Percentiles rank a stretch among this genome's conserved stretches.
These are phyloP conservation scores for Paramarasmius palmivorus DNA, from an alignment of 1,284 basidiomycete genomes.

Conservation along the genomic window DNA sequence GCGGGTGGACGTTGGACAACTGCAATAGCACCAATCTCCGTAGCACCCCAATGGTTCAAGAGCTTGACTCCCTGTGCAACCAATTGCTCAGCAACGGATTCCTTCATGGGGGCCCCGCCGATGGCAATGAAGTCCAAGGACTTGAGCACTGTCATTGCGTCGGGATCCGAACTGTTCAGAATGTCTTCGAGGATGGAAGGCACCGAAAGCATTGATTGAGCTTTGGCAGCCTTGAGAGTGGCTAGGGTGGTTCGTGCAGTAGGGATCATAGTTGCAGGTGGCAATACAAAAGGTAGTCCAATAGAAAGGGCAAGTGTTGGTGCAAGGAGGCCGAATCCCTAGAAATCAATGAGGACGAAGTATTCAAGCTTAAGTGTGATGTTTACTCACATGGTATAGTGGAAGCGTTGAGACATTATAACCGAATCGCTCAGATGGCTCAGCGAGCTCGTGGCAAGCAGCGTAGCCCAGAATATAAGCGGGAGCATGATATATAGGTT, in stretches of 20 bases:
- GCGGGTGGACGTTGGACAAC: constrained; percentile 28
- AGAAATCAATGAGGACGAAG: not conserved
- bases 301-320: constrained; percentile 33
- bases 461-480: constrained; percentile 32
- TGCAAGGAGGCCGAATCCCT: constrained; percentile 38
- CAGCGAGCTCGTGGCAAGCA: constrained; percentile 32
- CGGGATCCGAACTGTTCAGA: constrained; percentile 20
- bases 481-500: constrained; percentile 36
- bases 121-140: constrained; percentile 32
- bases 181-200: constrained; percentile 40
- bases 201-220: constrained; percentile 34
- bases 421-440: constrained; percentile 24
- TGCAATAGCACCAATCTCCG: constrained; percentile 36
- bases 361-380: not conserved
- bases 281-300: constrained; percentile 34
- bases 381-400: constrained; percentile 33
- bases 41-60: constrained; percentile 39
- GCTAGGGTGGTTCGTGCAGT: constrained; percentile 30
- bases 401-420: constrained; percentile 37
- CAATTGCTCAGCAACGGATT: constrained; percentile 29
- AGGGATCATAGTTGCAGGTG: constrained; percentile 32
- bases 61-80: constrained; percentile 32
- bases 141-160: constrained; percentile 27
- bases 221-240: constrained; percentile 26
- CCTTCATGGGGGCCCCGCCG: constrained; percentile 40